Conservation (phyloP, 345 rosid species). For the Brassica napus region Da-Ae NC_063449.1:27677001-27677500, state of each 20-base stretch:
- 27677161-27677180: constrained; percentile 7
- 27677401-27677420: constrained; percentile 33
- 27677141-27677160: constrained; percentile 6
- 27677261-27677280: not conserved
- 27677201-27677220: constrained; percentile 11
- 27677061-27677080: constrained; percentile 3
- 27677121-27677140: constrained; percentile 23
- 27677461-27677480: constrained; percentile 17
- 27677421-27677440: constrained; percentile 16
- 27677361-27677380: constrained; percentile 31
- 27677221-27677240: constrained; percentile 1
- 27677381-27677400: constrained; percentile 13
- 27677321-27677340: constrained; percentile 26
- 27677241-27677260: not conserved
- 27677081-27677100: not conserved
- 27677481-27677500: constrained; percentile 10
- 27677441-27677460: constrained; percentile 10
- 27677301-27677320: constrained; percentile 30
- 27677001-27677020: constrained; percentile 18
- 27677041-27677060: not conserved
- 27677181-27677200: not conserved
- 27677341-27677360: constrained; percentile 24
- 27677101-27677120: not conserved
- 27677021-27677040: constrained; percentile 13
- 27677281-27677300: constrained; percentile 35